Percentiles rank a stretch among this genome's conserved stretches.
Evolutionary conservation across 1,284 basidiomycete species (phyloP).

Genomic region (Moesziomyces parantarcticus): DNA sequence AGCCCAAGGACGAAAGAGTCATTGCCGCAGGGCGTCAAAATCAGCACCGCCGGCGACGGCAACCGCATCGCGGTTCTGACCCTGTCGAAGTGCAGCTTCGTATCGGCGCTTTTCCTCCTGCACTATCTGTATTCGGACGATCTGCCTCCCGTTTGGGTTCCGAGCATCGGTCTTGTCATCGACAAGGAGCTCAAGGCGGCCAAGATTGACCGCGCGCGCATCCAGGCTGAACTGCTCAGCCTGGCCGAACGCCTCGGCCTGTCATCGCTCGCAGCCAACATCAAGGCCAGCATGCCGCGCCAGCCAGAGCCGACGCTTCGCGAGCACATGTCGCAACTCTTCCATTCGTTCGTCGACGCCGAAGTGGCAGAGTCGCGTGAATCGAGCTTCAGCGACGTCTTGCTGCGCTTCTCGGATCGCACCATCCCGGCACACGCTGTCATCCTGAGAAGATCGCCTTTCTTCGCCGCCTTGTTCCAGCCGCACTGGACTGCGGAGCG

Average conservation of each 20-base stretch:
- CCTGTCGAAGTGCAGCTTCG: slow-evolving; percentile 72
- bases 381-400: slow-evolving; percentile 74
- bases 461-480: slow-evolving; percentile 88
- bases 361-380: slow-evolving; percentile 1
- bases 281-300: slow-evolving; percentile 67
- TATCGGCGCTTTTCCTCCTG: slow-evolving; percentile 81
- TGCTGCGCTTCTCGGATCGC: slow-evolving; percentile 79
- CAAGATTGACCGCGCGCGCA: slow-evolving; percentile 74
- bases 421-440: slow-evolving; percentile 79
- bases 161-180: slow-evolving; percentile 74
- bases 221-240: slow-evolving; percentile 73
- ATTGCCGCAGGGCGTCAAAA: slow-evolving; percentile 27
- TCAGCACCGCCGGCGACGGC: slow-evolving; percentile 9
- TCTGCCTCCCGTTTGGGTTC: slow-evolving; percentile 85
- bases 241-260: slow-evolving; percentile 73
- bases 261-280: slow-evolving; percentile 67
- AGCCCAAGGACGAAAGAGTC: slow-evolving; percentile 14
- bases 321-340: slow-evolving; percentile 72
- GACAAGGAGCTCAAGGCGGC: slow-evolving; percentile 71
- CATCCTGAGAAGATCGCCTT: slow-evolving; percentile 82
- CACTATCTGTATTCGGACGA: slow-evolving; percentile 90
- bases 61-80: slow-evolving; percentile 32
- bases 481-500: slow-evolving; percentile 81
- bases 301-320: slow-evolving; percentile 71
- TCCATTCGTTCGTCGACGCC: slow-evolving; percentile 53